Conservation (phyloP, 495 filamentous ascomycete species). For the Darksidea phi region DNA sequence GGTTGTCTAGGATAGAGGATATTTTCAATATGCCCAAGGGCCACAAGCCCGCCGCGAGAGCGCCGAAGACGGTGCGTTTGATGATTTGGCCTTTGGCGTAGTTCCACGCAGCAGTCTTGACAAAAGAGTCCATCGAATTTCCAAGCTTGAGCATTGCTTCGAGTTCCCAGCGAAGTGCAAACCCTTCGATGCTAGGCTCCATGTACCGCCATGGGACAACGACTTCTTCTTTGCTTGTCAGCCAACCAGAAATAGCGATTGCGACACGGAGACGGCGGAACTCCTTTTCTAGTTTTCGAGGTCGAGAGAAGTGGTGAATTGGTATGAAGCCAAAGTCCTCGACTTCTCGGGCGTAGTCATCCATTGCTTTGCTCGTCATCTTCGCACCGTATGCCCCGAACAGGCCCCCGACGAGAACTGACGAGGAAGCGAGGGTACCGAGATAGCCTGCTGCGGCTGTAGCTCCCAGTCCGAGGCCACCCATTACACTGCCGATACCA, state of each 20-base stretch:
- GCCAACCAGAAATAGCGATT: constrained; percentile 80
- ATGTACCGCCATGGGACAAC: constrained; percentile 73
- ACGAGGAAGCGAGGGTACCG: constrained; percentile 72
- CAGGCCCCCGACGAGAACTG: constrained; percentile 73
- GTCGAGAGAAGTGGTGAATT: constrained; percentile 51
- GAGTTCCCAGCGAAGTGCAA: constrained; percentile 81
- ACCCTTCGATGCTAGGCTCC: constrained; percentile 68
- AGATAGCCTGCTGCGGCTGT: constrained; percentile 77
- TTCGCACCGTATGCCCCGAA: constrained; percentile 88
- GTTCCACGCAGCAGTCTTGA: constrained; percentile 74
- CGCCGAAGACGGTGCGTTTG: constrained; percentile 72
- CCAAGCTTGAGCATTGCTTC: constrained; percentile 76
- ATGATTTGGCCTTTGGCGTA: constrained; percentile 75
- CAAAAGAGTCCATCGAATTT: constrained; percentile 66
- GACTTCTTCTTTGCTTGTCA: constrained; percentile 68
- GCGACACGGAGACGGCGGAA: constrained; percentile 75
- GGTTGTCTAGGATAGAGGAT: constrained; percentile 80
- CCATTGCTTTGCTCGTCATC: constrained; percentile 84
- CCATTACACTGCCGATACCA: constrained; percentile 77
- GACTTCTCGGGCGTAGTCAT: constrained; percentile 80
- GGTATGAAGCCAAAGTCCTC: constrained; percentile 88
- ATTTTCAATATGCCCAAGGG: constrained; percentile 76
- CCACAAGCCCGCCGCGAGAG: constrained; percentile 68
- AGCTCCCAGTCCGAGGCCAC: constrained; percentile 74
- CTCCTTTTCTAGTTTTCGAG: constrained; percentile 45